Conservation (phyloP, 371 early-diverging fungal genomes). For the Choanephora cucurbitarum region DNA sequence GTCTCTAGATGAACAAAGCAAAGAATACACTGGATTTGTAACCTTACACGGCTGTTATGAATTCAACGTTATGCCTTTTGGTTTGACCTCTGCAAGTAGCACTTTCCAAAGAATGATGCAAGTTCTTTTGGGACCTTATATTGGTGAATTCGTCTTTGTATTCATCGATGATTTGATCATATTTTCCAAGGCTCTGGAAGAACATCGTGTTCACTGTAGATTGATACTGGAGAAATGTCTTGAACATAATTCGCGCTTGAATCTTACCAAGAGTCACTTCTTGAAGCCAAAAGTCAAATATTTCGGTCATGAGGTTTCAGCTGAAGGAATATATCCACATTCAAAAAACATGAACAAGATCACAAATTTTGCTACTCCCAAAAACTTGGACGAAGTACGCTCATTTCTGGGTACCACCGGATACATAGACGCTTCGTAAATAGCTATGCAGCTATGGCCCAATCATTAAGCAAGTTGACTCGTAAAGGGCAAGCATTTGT, state of each 20-base stretch:
- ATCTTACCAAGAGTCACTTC: conserved; percentile 44
- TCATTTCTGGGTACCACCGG: conserved; percentile 33
- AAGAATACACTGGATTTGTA: conserved; percentile 39
- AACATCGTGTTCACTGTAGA: conserved; percentile 36
- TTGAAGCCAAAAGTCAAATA: conserved; percentile 18
- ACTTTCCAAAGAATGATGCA: conserved; percentile 50
- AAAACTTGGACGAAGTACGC: conserved; percentile 20
- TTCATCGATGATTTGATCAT: conserved; percentile 57
- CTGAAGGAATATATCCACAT: conserved; percentile 23
- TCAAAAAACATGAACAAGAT: conserved; percentile 15
- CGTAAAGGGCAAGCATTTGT: conserved; percentile 9
- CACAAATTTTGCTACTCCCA: conserved; percentile 10
- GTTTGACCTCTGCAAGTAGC: conserved; percentile 40
- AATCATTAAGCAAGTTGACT: conserved; percentile 18
- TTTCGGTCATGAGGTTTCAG: conserved; percentile 40
- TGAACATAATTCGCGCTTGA: conserved; percentile 32
- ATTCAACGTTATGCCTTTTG: conserved; percentile 40
- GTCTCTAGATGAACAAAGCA: conserved; percentile 9
- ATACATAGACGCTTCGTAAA: conserved; percentile 35
- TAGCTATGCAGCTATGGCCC: neutral
- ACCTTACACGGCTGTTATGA: conserved; percentile 28
- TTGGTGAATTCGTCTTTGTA: conserved; percentile 30
- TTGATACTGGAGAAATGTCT: conserved; percentile 30
- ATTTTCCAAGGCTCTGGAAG: conserved; percentile 28
- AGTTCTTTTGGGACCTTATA: conserved; percentile 4